Evolutionary conservation across 306 rosid species (phyloP), one percentile per base, ranked within the genome.

Genomic region (Purshia tridentata): DNA sequence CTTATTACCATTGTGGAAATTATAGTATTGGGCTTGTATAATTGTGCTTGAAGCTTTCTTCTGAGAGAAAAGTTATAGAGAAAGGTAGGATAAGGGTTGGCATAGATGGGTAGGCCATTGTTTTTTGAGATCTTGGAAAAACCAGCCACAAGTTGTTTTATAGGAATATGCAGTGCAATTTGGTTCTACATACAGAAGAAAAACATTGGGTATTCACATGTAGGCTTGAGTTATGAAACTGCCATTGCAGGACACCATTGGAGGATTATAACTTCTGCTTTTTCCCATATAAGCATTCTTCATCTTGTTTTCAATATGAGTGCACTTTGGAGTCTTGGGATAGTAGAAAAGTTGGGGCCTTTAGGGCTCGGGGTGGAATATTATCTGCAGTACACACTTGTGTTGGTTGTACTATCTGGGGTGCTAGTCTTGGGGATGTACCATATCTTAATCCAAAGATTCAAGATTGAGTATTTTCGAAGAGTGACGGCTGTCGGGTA

Each of bases 281-380:
- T 94, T 70, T 94, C 98, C 4, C 97, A 94, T 80, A 83, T 94
- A 6, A 94, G 98, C 83, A 82, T 89, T 70, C 78, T 94, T 81
- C 98, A 94, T 83, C 90, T 94, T 77, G 98, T 89, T 64, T 94
- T 94, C 75, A 94, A 94, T 35, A 94, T 94, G 97, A 94, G 95
- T 75, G 98, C 98, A 8, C 94, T 94, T 70, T 94, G 98, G 97
- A 91, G 97, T 77, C 98, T 94, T 76, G 97, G 97, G 41, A 87
- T 81, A 18, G 90, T 91, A 8, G 98, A 94, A 70, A 83, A 91
- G 39, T 76, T 91, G 51, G 96, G 86, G 20, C 83, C 79, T 74
- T 35, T 88, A 59, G 98, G 97, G 51, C 87, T 94, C 35, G 98
- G 98, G 67, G 81, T 88, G 69, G 85, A 85, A 73, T 94, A 88